A percentile compares a stretch with the other conserved stretches of the same genome.
phyloP scores from a whole-genome alignment of 2,329 filamentous ascomycete genomes.

The Fusarium ambrosium region DNA sequence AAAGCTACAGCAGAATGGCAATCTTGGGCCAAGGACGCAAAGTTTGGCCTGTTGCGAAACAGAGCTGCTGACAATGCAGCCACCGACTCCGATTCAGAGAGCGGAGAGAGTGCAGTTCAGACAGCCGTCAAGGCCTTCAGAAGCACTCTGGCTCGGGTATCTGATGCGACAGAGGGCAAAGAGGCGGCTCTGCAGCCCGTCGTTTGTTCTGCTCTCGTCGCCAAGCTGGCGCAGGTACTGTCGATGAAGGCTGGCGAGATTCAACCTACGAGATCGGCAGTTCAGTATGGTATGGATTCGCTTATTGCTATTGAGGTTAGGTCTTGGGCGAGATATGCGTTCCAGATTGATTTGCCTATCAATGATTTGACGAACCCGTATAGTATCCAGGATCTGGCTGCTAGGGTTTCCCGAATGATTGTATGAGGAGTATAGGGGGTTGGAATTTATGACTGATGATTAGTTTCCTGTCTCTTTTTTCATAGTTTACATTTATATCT shows the following conservation, averaged over 20 bases:
- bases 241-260: slow-evolving; percentile 44
- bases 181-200: slow-evolving; percentile 34
- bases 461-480: neutral
- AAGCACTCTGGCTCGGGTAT: slow-evolving; percentile 22
- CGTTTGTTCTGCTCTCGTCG: slow-evolving; percentile 40
- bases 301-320: slow-evolving; percentile 44
- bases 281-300: slow-evolving; percentile 44
- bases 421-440: neutral
- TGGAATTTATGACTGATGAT: neutral
- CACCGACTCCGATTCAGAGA: slow-evolving; percentile 27
- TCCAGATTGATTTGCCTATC: slow-evolving; percentile 44
- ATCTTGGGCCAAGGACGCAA: slow-evolving; percentile 43
- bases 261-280: slow-evolving; percentile 36
- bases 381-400: slow-evolving; percentile 41
- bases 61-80: slow-evolving; percentile 32
- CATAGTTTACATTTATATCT: neutral
- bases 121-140: slow-evolving; percentile 43
- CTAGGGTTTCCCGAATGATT: slow-evolving; percentile 40
- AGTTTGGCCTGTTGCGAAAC: slow-evolving; percentile 38
- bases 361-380: slow-evolving; percentile 44
- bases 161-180: slow-evolving; percentile 33
- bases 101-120: slow-evolving; percentile 40
- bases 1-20: slow-evolving; percentile 40
- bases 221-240: slow-evolving; percentile 41
- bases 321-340: slow-evolving; percentile 44